These are phyloP conservation scores for Aspergillus sergii DNA, from an alignment of 2,329 filamentous ascomycete species.

Conservation along the genomic window DNA sequence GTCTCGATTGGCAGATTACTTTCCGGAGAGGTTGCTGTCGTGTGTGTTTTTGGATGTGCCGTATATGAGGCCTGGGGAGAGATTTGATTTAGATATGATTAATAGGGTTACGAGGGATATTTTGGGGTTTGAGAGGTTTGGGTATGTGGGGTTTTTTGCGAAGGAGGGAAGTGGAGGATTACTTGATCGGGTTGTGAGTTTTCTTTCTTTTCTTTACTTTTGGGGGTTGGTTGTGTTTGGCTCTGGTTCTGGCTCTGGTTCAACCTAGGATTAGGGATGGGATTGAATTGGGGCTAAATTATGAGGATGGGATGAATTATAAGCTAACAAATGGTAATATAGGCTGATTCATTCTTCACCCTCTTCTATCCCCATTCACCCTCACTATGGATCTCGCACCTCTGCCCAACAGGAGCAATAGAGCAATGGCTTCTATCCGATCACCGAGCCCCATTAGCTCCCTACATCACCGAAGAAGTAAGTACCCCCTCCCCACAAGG, in stretches of 20 bases:
- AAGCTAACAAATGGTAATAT: not conserved
- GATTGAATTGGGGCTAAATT: no score
- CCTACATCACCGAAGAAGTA: conserved; percentile 24
- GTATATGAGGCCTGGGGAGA: conserved; percentile 21
- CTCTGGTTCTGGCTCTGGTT: not conserved
- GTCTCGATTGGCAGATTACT: conserved; percentile 29
- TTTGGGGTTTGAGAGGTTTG: conserved; percentile 26
- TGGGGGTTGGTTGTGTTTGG: no score
- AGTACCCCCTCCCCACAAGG: not conserved
- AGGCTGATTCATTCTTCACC: conserved; percentile 27
- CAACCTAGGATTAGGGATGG: not conserved
- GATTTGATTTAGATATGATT: conserved; percentile 25
- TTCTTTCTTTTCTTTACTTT: not conserved
- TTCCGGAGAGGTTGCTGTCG: conserved; percentile 21
- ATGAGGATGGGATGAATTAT: not conserved
- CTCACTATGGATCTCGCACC: conserved; percentile 21
- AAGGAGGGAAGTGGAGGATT: conserved; percentile 15
- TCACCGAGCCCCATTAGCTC: conserved; percentile 15
- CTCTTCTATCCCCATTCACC: conserved; percentile 27
- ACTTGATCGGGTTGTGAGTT: conserved; percentile 28
- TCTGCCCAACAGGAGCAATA: conserved; percentile 23
- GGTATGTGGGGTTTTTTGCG: conserved; percentile 27
- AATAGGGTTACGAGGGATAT: conserved; percentile 23
- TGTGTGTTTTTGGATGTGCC: conserved; percentile 25
- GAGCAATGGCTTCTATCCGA: conserved; percentile 26